These are phyloP conservation scores for Cadophora sp. DNA, from an alignment of 2,329 filamentous ascomycete species.

Conservation along the genomic window DNA sequence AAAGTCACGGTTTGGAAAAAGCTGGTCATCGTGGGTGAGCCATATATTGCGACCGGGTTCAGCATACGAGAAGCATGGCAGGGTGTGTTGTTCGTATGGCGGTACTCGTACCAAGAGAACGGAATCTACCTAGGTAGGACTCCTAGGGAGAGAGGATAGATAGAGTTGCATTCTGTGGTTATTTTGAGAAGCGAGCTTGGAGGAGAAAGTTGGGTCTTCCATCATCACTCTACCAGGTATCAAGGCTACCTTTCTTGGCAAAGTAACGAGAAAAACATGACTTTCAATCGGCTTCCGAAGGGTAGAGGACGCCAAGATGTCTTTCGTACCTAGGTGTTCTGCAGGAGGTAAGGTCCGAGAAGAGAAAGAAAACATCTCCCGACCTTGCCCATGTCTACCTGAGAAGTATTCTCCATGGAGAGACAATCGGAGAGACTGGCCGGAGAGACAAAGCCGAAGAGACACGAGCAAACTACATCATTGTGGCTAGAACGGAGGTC, in stretches of 20 bases:
- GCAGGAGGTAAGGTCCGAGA: too few species aligned
- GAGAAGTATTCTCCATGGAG: too few species aligned
- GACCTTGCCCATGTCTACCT: neutral
- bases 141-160: too few species aligned
- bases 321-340: too few species aligned
- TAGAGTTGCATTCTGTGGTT: neutral
- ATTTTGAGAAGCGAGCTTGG: conserved; percentile 2
- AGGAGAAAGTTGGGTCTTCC: too few species aligned
- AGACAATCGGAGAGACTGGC: neutral
- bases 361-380: neutral
- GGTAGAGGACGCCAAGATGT: too few species aligned
- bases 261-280: too few species aligned
- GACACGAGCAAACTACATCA: conserved; percentile 11
- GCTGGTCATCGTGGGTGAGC: conserved; percentile 3
- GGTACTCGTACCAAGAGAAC: neutral
- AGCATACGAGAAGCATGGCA: conserved; percentile 8
- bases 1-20: neutral
- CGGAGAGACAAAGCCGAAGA: neutral
- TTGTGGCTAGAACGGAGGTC: conserved; percentile 10
- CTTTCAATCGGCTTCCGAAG: too few species aligned
- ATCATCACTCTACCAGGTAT: too few species aligned
- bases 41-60: conserved; percentile 10
- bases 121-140: too few species aligned
- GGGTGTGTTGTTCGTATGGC: conserved; percentile 1
- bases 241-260: too few species aligned